These are phyloP conservation scores for Clonostachys byssicola DNA, from an alignment of 2,329 filamentous ascomycete species.

Conservation along the genomic window DNA sequence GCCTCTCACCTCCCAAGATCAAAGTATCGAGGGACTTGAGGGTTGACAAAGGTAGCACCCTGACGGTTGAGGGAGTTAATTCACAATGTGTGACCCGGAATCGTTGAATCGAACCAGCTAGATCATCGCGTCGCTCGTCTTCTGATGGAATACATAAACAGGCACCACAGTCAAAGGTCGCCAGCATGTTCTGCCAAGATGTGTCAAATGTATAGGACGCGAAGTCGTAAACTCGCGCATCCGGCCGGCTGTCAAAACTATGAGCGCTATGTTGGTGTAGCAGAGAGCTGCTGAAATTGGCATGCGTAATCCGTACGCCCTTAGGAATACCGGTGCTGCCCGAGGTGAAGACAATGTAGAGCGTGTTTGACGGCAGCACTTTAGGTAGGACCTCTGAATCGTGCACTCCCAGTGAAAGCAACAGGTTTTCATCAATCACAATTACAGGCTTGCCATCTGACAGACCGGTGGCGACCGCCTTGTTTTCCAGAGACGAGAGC, in stretches of 20 bases:
- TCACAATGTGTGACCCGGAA: conserved; percentile 5
- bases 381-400: background rate
- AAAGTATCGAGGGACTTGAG: conserved; percentile 3
- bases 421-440: background rate
- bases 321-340: conserved; percentile 5
- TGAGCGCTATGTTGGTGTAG: conserved; percentile 19
- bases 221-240: conserved; percentile 4
- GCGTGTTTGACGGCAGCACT: conserved; percentile 1
- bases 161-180: conserved; percentile 3
- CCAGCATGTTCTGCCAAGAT: conserved; percentile 2
- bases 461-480: background rate
- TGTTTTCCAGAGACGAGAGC: background rate
- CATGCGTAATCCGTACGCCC: conserved; percentile 4
- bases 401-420: background rate
- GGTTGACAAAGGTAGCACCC: background rate
- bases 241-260: background rate
- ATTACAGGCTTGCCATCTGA: background rate
- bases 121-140: conserved; percentile 4
- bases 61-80: conserved; percentile 8
- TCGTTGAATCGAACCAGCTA: conserved; percentile 19
- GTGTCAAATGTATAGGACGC: conserved; percentile 8
- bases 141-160: conserved; percentile 10
- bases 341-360: conserved; percentile 4
- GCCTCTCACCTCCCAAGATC: conserved; percentile 17
- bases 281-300: background rate